These are phyloP conservation scores for Xylaria intraflava DNA, from an alignment of 495 filamentous ascomycete genomes.

Conservation along the genomic window DNA sequence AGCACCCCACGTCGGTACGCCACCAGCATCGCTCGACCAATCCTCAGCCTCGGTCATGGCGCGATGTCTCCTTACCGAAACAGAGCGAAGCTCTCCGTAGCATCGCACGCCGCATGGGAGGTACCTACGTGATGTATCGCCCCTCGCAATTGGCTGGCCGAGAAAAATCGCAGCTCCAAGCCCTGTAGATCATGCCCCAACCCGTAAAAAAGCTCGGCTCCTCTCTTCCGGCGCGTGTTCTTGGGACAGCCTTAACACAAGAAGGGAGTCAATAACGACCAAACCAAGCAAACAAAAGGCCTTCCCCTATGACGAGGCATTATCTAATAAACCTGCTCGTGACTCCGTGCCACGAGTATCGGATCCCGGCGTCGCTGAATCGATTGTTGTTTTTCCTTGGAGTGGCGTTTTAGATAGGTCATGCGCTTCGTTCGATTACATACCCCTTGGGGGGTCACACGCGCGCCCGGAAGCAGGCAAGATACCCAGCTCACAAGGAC, in stretches of 20 bases:
- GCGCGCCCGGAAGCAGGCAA: background rate
- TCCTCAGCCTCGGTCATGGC: background rate
- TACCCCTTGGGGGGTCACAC: background rate
- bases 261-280: no score
- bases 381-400: background rate
- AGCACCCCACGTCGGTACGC: background rate
- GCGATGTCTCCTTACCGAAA: background rate
- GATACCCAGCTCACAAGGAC: background rate
- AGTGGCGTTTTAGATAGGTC: constrained; percentile 4
- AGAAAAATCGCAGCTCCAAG: constrained; percentile 3
- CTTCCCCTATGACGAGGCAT: no score
- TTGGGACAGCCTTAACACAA: no score
- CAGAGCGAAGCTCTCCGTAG: no score
- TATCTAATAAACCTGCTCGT: no score
- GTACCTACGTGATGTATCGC: no score
- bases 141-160: background rate
- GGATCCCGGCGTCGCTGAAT: no score
- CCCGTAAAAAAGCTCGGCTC: background rate
- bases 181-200: constrained; percentile 7
- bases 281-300: no score
- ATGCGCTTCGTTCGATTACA: background rate
- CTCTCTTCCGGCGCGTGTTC: background rate
- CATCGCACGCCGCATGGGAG: no score
- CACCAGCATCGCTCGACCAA: constrained; percentile 1
- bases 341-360: no score